Conservation (phyloP, 768 basidiomycete species). For the Boletus pseudo-olivaceus region DNA sequence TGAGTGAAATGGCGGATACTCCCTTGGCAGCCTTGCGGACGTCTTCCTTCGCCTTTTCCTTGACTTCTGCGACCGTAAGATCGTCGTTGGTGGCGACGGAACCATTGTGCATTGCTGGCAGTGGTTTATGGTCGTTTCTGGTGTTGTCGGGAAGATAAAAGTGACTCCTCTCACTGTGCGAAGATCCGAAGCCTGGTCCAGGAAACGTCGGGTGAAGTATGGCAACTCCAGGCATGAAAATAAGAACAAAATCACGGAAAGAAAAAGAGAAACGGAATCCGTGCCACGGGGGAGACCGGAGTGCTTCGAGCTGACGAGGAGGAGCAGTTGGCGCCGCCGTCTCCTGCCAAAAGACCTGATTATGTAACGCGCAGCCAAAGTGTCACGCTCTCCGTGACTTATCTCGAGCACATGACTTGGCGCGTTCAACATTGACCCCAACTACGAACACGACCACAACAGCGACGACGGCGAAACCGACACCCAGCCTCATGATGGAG, state of each 20-base stretch:
- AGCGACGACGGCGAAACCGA: slow-evolving; percentile 10
- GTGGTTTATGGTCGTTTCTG: slow-evolving; percentile 13
- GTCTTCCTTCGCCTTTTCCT: slow-evolving; percentile 42
- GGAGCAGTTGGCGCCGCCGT: not conserved
- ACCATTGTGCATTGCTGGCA: slow-evolving; percentile 42
- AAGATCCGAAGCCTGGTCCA: slow-evolving; percentile 30
- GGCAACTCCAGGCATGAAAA: slow-evolving; percentile 41
- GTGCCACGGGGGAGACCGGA: slow-evolving; percentile 11
- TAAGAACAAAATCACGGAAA: not conserved
- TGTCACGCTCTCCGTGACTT: slow-evolving; percentile 13
- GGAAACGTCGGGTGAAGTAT: slow-evolving; percentile 38
- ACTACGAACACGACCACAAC: slow-evolving; percentile 12
- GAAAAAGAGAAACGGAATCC: not conserved
- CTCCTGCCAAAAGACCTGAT: slow-evolving; percentile 6
- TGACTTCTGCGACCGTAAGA: slow-evolving; percentile 45
- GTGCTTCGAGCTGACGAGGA: slow-evolving; percentile 12
- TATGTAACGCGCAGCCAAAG: slow-evolving; percentile 28
- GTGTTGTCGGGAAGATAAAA: slow-evolving; percentile 11
- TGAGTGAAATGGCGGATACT: slow-evolving; percentile 56
- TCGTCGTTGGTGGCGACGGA: slow-evolving; percentile 20
- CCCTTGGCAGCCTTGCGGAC: slow-evolving; percentile 54
- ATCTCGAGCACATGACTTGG: slow-evolving; percentile 23
- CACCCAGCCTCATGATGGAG: not conserved
- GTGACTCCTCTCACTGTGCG: slow-evolving; percentile 21
- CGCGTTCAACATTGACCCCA: slow-evolving; percentile 25